Percentiles rank a stretch among this genome's conserved stretches.
phyloP scores from a whole-genome alignment of 345 rosid genomes.

The Pistacia integerrima region DNA sequence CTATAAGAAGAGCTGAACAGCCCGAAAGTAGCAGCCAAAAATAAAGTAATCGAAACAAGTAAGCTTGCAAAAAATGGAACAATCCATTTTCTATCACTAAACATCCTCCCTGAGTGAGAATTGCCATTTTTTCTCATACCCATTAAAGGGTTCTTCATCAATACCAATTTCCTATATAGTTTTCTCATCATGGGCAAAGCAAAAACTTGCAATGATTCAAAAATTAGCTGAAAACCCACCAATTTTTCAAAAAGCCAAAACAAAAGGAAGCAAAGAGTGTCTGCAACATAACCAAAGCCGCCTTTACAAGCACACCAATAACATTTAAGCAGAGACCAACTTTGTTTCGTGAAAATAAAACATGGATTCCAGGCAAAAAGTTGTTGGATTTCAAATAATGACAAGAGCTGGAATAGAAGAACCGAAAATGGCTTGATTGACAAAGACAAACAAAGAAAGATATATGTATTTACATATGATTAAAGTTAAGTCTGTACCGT shows the following conservation, averaged over 20 bases:
- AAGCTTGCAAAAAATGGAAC: conserved; percentile 79
- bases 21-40: conserved; percentile 47
- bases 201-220: conserved; percentile 7
- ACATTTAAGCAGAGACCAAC: conserved; percentile 23
- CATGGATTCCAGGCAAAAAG: conserved; percentile 9
- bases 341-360: conserved; percentile 6
- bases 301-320: conserved; percentile 25
- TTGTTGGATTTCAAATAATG: not conserved
- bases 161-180: conserved; percentile 45
- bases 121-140: conserved; percentile 59
- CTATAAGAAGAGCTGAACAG: conserved; percentile 40
- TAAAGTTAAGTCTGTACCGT: conserved; percentile 25
- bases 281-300: conserved; percentile 30
- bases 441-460: not conserved
- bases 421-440: not conserved
- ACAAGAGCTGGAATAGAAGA: conserved; percentile 3
- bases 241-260: conserved; percentile 17
- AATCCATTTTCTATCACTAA: conserved; percentile 81
- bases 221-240: conserved; percentile 15
- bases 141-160: conserved; percentile 37
- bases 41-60: conserved; percentile 64
- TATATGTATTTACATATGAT: conserved; percentile 20
- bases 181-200: conserved; percentile 41
- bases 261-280: conserved; percentile 32
- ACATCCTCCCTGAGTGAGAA: conserved; percentile 64